Base-by-base conservation (phyloP, 805 yeast genomes). In the Candida maris region DNA sequence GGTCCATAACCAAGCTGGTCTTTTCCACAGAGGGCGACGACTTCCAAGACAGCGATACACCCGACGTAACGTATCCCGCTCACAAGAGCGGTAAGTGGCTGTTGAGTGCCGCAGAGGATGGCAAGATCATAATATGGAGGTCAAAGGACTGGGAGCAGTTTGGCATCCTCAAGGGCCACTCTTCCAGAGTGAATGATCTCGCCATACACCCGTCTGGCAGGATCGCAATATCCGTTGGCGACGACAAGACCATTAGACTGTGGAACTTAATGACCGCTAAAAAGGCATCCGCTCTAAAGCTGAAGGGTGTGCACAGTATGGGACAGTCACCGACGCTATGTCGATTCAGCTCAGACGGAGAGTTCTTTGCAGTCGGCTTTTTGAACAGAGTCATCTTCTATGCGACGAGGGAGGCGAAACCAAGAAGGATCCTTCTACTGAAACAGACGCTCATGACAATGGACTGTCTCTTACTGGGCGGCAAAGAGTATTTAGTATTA, bases 211-310 rank as follows among this genome's bases (percentile, higher is more conserved):
- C 95, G 13, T 70, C 87, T 3, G 96, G 95, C 10, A 75, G 86
- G 62, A 78, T 93, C 39, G 97, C 97, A 5, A 75, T 93, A 19
- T 82, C 94, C 42, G 95, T 88, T 4, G 85, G 94, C 39, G 79
- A 75, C 19, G 98, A 93, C 60, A 75, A 76, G 44, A 83, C 95
- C 5, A 71, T 93, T 24, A 71, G 91, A 54, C 70, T 93, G 40
- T 93, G 98, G 98, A 93, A 93, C 57, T 68, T 93, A 47, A 91
- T 93, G 97, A 91, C 97, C 1, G 93, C 87, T 10, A 85, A 85
- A 57, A 89, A 88, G 61, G 97, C 97, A 14, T 89, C 95, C 1
- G 70, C 75, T 8, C 65, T 89, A 61, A 88, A 84, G 54, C 64
- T 85, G 41, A 81, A 73, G 55, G 82, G 81, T 26, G 76, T 70